These are phyloP conservation scores for Jackrogersella multiformis DNA, from an alignment of 495 filamentous ascomycete species.

Conservation along the genomic window DNA sequence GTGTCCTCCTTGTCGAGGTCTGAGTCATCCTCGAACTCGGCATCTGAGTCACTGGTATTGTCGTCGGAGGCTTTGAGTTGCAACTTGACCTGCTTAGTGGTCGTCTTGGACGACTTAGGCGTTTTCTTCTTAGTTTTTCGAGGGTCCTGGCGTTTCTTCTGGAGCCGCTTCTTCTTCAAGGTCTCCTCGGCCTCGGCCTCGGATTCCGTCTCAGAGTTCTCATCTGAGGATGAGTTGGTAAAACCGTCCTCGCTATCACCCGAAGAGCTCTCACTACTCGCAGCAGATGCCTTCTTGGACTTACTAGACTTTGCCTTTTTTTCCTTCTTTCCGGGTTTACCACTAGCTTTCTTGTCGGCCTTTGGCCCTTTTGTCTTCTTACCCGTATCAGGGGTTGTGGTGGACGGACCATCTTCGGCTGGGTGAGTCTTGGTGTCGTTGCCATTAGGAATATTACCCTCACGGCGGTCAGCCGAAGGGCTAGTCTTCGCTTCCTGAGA, in stretches of 20 bases:
- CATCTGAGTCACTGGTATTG: constrained; percentile 48
- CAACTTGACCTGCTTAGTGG: constrained; percentile 39
- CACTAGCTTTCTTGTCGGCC: constrained; percentile 49
- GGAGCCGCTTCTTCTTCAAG: constrained; percentile 52
- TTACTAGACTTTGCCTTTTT: constrained; percentile 52
- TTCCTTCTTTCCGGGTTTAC: constrained; percentile 52
- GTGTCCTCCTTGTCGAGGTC: constrained; percentile 28
- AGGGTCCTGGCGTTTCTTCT: constrained; percentile 53
- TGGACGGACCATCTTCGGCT: constrained; percentile 30
- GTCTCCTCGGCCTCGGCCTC: constrained; percentile 31
- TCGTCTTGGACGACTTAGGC: constrained; percentile 45
- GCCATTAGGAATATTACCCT: constrained; percentile 18
- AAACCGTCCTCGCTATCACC: constrained; percentile 42
- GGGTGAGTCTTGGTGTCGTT: constrained; percentile 24
- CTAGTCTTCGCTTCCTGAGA: constrained; percentile 34
- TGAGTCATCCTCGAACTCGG: constrained; percentile 30
- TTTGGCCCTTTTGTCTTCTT: constrained; percentile 41
- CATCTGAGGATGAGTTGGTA: constrained; percentile 47
- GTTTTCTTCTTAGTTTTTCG: constrained; percentile 54
- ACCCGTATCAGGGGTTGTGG: constrained; percentile 29
- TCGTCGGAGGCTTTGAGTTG: constrained; percentile 47
- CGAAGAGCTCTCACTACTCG: constrained; percentile 44
- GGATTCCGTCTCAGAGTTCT: constrained; percentile 43
- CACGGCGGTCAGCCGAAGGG: constrained; percentile 32
- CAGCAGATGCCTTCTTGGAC: constrained; percentile 50